Base-by-base conservation (phyloP, 441 rosid genomes). In the Kokia cookei region DNA sequence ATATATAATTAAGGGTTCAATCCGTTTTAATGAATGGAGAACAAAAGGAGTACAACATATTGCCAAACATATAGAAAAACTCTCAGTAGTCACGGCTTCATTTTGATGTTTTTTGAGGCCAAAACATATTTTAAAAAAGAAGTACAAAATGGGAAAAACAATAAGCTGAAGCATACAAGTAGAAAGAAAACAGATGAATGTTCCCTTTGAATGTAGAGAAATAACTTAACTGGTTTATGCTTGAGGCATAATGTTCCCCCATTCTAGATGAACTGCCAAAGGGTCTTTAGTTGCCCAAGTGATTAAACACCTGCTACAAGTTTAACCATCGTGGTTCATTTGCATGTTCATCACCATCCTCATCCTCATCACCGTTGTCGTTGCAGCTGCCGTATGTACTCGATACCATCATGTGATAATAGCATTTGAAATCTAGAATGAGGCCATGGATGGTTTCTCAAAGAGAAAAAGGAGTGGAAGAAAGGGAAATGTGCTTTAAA, bases 261-360 rank as follows among this genome's bases (percentile, higher is more conserved):
- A 65, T 22, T 42, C 69, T 65, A 67, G 69, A 68, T 63, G 50
- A 71, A 72, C 65, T 82, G 90, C 90, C 89, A 86, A 85, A 88
- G 92, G 88, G 57, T 79, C 73, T 19, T 51, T 55, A 82, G 92
- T 83, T 88, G 88, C 92, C 92, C 90, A 86, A 78, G 65, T 64
- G 73, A 71, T 65, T 40, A 76, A 72, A 47, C 54, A 65, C 69
- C 50, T 22, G 53, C 53, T 22, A 22, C 68, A 50, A 78, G 40
- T 54, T 62, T 71, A 76, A 68, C 75, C 58, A 13, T 50, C 55
- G 5, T 7, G 63, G 42, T 51, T 37, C 50, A 35, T 42, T n/a
- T 55, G 24, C 68, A 73, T 40, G 71, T 76, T 79, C 84, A 15
- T 51, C 72, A 11, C 53, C 53, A 67, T 68, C 47, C 13, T 75